phyloP scores from a whole-genome alignment of 2,329 filamentous ascomycete genomes.

The Colletotrichum sp. region DNA sequence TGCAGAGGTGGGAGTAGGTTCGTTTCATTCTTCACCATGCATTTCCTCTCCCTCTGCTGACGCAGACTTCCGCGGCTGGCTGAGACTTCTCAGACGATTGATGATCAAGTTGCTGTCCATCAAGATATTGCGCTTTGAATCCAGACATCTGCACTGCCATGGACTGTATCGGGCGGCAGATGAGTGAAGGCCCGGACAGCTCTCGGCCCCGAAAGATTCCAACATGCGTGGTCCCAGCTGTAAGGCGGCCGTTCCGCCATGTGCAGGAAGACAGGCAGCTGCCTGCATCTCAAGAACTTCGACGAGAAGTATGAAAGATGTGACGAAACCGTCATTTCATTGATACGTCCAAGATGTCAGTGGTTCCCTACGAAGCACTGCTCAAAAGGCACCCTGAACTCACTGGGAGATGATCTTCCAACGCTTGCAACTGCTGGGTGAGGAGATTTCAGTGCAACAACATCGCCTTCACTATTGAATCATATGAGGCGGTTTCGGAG shows the following conservation, averaged over 20 bases:
- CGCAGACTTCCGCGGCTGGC: too few relatives aligned
- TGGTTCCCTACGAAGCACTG: too few relatives aligned
- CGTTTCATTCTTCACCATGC: background rate
- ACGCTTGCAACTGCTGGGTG: background rate
- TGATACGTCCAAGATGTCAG: too few relatives aligned
- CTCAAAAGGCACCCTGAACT: too few relatives aligned
- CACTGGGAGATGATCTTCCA: too few relatives aligned
- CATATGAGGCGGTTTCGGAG: fast-evolving
- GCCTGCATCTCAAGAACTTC: too few relatives aligned
- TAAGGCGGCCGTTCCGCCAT: background rate
- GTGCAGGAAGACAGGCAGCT: background rate
- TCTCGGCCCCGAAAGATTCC: background rate
- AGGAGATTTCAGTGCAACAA: fast-evolving
- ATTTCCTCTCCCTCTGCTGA: background rate
- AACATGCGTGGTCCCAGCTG: background rate
- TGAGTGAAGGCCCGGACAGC: background rate
- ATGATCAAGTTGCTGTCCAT: too few relatives aligned
- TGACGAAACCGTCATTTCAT: too few relatives aligned
- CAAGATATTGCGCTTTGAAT: fast-evolving
- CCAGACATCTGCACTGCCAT: fast-evolving
- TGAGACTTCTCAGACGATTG: too few relatives aligned
- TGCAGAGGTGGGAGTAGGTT: fast-evolving
- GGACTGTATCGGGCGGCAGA: background rate
- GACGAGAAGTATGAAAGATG: too few relatives aligned
- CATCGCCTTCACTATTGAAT: background rate